Evolutionary conservation across 441 rosid genomes (phyloP), one percentile per base, ranked within the genome.

Genomic region (Pelargonium myrrhifolium): DNA sequence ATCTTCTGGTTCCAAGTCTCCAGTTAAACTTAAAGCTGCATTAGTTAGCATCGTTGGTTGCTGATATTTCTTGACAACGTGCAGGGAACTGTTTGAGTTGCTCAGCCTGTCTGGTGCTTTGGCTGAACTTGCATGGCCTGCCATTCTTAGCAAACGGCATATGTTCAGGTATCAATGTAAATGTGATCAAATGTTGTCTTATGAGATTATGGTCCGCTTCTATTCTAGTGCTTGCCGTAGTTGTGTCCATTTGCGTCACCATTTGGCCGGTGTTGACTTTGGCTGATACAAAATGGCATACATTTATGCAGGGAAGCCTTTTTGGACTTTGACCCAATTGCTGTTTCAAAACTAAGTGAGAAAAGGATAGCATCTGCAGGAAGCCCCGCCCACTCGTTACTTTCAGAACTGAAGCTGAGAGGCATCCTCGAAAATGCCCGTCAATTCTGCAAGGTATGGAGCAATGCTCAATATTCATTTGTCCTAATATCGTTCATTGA

Each of bases 101-200:
- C 59, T 53, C 24, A 53, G 59, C 59, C 24, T 53, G 9, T 53
- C 59, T 7, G 59, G 59, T 17, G 59, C 59, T 53, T 53, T 53
- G 59, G 59, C 59, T 53, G 59, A 53, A 53, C 59, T 53, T 53
- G 18, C 59, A 15, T 53, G 59, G 59, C 59, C 59, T 17, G 59
- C 59, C 22, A 53, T 53, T 53, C 59, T 53, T 21, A 53, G 59
- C 59, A 53, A 53, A 53, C 59, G 59, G 9, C 59, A 53, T 21
- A 17, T 53, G 59, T 53, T 53, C 24, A 53, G 59, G 59, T 53
- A 53, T 15, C 21, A 14, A 15, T 15, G 20, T 15, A 6, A 0
- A 51, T 14, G 20, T 17, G 17, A n/a, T n/a, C 18, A 11, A 49
- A 49, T 49, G 56, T 49, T 12, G 56, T 12, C 56, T 12, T 49